These are phyloP conservation scores for Mycosarcoma mackinlayi DNA, from an alignment of 1,284 basidiomycete genomes.

Conservation along the genomic window DNA sequence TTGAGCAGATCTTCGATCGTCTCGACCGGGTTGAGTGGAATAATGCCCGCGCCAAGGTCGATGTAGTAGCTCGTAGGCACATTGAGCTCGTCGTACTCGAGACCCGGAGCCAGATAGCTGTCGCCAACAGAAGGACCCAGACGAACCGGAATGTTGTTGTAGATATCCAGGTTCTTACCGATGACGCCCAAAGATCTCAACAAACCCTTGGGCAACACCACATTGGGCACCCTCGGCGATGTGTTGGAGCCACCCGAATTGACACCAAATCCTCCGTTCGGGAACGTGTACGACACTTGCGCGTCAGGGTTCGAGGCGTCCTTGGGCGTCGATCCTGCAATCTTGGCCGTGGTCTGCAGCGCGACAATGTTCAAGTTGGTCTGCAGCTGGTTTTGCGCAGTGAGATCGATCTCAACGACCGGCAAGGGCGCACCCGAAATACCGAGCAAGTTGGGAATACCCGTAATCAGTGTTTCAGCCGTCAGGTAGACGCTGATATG, in stretches of 20 bases:
- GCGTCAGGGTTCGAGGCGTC: conserved; percentile 37
- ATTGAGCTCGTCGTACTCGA: conserved; percentile 54
- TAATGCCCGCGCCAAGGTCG: conserved; percentile 4
- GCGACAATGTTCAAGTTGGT: conserved; percentile 37
- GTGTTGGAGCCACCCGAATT: conserved; percentile 18
- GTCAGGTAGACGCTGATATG: conserved; percentile 53
- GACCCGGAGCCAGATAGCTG: conserved; percentile 43
- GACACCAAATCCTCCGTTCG: conserved; percentile 17
- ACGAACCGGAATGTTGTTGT: conserved; percentile 39
- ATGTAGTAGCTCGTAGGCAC: conserved; percentile 43
- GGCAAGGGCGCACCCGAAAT: conserved; percentile 8
- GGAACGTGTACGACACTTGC: conserved; percentile 44
- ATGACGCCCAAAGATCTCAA: conserved; percentile 39
- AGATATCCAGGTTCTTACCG: conserved; percentile 50
- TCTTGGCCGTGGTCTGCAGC: conserved; percentile 40
- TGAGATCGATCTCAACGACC: conserved; percentile 40
- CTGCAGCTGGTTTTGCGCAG: conserved; percentile 39
- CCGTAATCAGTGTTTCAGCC: conserved; percentile 28
- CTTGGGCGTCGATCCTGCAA: conserved; percentile 18
- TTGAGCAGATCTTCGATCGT: conserved; percentile 15
- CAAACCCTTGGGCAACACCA: conserved; percentile 53
- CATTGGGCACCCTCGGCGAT: conserved; percentile 40
- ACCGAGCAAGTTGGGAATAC: conserved; percentile 28
- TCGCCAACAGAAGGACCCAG: conserved; percentile 42
- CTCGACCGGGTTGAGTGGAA: conserved; percentile 20